A percentile compares a stretch with the other conserved stretches of the same genome.
Conservation (phyloP, 2,329 filamentous ascomycete species). For the Mycosphaerella sp. region DNA sequence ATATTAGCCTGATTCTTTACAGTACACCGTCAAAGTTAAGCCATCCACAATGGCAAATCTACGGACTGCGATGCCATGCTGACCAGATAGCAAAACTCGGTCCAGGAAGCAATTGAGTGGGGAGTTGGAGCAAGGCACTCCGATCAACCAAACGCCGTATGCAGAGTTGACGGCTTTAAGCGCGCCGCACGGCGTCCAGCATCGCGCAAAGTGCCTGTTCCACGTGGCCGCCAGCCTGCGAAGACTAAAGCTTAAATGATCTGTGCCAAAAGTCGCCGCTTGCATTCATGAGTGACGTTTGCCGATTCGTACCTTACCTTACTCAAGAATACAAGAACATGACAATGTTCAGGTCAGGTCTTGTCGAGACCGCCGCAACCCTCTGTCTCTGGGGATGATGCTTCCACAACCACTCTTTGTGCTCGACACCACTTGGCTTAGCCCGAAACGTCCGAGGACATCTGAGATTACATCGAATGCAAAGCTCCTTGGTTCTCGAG, state of each 20-base stretch:
- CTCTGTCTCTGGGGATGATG: background rate
- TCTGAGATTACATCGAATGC: constrained; percentile 7
- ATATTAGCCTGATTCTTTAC: background rate
- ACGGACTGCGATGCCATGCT: constrained; percentile 5
- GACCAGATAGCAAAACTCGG: background rate
- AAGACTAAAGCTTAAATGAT: constrained; percentile 2
- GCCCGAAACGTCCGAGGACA: background rate
- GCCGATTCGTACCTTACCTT: too few relatives aligned
- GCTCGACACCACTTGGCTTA: background rate
- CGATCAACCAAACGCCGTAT: constrained; percentile 10
- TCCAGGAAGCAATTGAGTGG: constrained; percentile 8
- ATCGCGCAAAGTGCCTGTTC: constrained; percentile 4
- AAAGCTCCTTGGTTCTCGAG: background rate
- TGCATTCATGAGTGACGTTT: constrained; percentile 2
- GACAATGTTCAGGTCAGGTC: too few relatives aligned
- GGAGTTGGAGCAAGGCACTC: constrained; percentile 7
- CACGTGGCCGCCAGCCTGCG: constrained; percentile 10
- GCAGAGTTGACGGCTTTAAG: constrained; percentile 13
- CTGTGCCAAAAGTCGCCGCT: constrained; percentile 1
- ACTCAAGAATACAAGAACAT: too few relatives aligned
- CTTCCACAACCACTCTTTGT: background rate
- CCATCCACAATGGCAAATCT: background rate
- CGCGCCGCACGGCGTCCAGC: constrained; percentile 9
- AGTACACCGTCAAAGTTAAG: background rate
- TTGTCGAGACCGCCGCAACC: background rate